phyloP scores from a whole-genome alignment of 441 rosid species.

The Jatropha podagrica region DNA sequence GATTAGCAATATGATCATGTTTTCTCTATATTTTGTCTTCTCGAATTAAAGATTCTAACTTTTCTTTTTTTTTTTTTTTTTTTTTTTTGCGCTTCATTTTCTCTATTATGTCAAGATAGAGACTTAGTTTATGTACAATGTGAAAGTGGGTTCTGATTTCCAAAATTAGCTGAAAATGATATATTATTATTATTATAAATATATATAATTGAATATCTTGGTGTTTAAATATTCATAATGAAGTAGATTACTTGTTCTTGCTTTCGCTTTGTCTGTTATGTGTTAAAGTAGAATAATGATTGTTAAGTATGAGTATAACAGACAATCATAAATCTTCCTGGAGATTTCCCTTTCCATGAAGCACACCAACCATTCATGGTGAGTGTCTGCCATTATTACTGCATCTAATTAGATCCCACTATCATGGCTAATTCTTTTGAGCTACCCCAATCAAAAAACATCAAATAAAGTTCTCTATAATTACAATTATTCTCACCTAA shows the following conservation, averaged over 20 bases:
- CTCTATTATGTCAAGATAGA: conserved; percentile 14
- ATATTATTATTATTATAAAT: background rate
- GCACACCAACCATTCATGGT: conserved; percentile 38
- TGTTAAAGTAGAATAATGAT: conserved; percentile 34
- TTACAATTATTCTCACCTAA: background rate
- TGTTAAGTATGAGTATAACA: conserved; percentile 27
- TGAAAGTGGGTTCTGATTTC: conserved; percentile 28
- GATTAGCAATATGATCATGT: conserved; percentile 6
- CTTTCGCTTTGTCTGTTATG: conserved; percentile 23
- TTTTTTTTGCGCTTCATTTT: background rate
- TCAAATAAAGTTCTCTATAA: background rate
- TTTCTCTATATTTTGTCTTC: conserved; percentile 24
- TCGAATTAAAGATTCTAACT: conserved; percentile 29
- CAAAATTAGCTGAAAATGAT: conserved; percentile 9
- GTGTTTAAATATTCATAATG: background rate
- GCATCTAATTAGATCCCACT: conserved; percentile 28
- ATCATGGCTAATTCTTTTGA: conserved; percentile 22
- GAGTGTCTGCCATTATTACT: conserved; percentile 43
- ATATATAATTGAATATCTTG: too few relatives aligned
- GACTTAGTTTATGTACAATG: conserved; percentile 26
- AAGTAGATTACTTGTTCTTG: conserved; percentile 7
- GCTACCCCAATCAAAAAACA: conserved; percentile 12
- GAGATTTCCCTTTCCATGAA: conserved; percentile 27
- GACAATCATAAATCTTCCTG: conserved; percentile 32
- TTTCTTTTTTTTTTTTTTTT: background rate